Percentiles rank a stretch among this genome's conserved stretches.
Evolutionary conservation across 805 yeast genomes (phyloP).

Genomic region (Starmerella scarabaei): DNA sequence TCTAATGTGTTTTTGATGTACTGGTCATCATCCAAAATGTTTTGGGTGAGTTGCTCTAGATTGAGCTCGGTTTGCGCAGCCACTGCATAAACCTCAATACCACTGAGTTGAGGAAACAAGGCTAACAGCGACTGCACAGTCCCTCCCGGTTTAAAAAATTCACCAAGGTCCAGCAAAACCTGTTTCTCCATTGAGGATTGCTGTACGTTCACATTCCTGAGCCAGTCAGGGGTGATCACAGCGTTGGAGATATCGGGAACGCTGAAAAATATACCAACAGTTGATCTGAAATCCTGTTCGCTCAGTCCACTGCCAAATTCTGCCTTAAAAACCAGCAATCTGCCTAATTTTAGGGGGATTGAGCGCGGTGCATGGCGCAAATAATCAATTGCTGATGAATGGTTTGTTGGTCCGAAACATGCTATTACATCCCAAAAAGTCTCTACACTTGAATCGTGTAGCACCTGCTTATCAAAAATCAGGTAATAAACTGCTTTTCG

Average conservation of each 20-base stretch:
- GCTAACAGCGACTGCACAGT: constrained; percentile 5
- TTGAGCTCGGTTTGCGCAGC: constrained; percentile 32
- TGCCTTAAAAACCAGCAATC: constrained; percentile 10
- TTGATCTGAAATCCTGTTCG: constrained; percentile 20
- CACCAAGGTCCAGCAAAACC: constrained; percentile 1
- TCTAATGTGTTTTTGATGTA: constrained; percentile 27
- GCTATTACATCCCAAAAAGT: constrained; percentile 21
- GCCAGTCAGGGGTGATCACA: constrained; percentile 6
- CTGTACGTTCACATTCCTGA: background rate
- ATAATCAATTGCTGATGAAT: constrained; percentile 2
- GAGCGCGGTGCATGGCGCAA: constrained; percentile 11
- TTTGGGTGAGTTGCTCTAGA: constrained; percentile 46
- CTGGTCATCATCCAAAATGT: constrained; percentile 51
- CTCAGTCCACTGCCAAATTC: constrained; percentile 23
- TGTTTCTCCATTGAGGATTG: background rate
- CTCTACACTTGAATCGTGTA: constrained; percentile 17
- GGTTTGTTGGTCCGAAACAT: constrained; percentile 20
- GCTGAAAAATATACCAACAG: constrained; percentile 28
- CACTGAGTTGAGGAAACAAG: constrained; percentile 52
- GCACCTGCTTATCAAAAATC: constrained; percentile 2
- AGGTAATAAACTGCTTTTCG: constrained; percentile 11
- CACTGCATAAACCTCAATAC: constrained; percentile 36
- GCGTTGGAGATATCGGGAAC: constrained; percentile 1
- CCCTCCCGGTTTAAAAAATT: constrained; percentile 2
- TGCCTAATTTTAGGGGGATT: constrained; percentile 14